phyloP scores from a whole-genome alignment of 2,329 filamentous ascomycete genomes.

The Ophiocordyceps sinensis region DNA sequence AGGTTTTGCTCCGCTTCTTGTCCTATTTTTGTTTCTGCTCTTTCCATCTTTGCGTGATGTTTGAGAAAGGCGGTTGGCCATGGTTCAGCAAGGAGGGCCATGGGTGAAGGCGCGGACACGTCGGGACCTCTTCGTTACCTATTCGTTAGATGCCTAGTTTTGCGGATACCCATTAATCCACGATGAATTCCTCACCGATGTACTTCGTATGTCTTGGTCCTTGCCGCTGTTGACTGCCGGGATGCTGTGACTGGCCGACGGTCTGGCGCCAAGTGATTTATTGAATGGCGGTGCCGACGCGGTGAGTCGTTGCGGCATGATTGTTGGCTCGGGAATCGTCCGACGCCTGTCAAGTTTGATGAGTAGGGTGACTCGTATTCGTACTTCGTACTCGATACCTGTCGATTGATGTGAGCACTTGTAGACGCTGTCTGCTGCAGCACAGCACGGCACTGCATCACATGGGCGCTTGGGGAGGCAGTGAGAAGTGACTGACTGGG shows the following conservation, averaged over 20 bases:
- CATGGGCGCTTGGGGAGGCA: neutral
- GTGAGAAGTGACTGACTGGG: no score
- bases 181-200: neutral
- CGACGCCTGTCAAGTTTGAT: no score
- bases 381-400: no score
- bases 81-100: neutral
- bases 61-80: neutral
- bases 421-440: no score
- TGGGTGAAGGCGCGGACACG: neutral
- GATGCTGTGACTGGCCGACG: neutral
- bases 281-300: no score
- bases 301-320: no score
- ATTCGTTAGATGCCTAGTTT: constrained; percentile 2
- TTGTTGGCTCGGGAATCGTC: no score
- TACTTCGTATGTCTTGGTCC: neutral
- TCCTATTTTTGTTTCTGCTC: no score
- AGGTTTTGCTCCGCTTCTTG: no score
- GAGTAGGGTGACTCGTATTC: no score
- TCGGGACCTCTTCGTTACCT: neutral
- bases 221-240: neutral
- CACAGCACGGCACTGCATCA: no score
- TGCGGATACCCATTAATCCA: constrained; percentile 2
- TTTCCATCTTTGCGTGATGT: neutral
- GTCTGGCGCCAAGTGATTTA: neutral
- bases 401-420: no score